phyloP scores from a whole-genome alignment of 257 asterid species.

The Prunella vulgaris region DNA sequence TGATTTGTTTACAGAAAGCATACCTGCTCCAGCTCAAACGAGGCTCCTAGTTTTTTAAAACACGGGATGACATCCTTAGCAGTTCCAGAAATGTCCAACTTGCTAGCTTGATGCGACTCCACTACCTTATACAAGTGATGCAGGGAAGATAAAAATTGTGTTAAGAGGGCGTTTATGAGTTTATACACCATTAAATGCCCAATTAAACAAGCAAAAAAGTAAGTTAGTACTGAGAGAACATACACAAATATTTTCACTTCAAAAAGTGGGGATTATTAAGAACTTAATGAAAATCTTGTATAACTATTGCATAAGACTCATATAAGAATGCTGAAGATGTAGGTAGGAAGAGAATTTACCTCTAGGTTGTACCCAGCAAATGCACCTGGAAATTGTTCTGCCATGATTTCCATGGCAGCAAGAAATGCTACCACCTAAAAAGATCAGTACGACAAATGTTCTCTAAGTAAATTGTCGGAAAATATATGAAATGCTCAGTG shows the following conservation, averaged over 20 bases:
- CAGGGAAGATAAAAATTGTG: background rate
- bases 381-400: constrained; percentile 95
- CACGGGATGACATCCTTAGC: constrained; percentile 93
- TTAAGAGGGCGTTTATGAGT: background rate
- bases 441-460: constrained; percentile 10
- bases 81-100: constrained; percentile 90
- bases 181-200: background rate
- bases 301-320: background rate
- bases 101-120: constrained; percentile 97
- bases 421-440: constrained; percentile 92
- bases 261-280: constrained; percentile 7
- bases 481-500: background rate
- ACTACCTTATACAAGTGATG: constrained; percentile 46
- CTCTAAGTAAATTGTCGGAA: background rate
- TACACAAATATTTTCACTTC: no score
- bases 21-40: constrained; percentile 71
- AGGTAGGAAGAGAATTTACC: constrained; percentile 36
- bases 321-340: background rate
- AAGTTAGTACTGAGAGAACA: background rate
- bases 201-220: background rate
- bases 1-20: constrained; percentile 2
- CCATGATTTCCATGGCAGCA: constrained; percentile 90
- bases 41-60: constrained; percentile 82
- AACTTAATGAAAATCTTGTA: background rate
- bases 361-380: constrained; percentile 82